phyloP scores from a whole-genome alignment of 495 filamentous ascomycete species.

The Podospora pseudocomata region DNA sequence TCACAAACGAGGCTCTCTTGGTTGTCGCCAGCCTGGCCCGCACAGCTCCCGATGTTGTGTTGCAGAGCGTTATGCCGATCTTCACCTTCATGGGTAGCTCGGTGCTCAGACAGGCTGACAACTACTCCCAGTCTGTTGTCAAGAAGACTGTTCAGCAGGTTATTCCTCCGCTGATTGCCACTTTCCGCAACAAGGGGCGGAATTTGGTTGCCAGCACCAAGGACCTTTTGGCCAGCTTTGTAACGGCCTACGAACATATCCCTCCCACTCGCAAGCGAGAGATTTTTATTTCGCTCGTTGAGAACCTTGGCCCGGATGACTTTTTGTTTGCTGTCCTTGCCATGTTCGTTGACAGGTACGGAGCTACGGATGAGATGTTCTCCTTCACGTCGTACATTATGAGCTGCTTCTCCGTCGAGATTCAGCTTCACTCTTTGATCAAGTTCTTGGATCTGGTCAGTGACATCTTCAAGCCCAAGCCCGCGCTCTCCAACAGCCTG shows the following conservation, averaged over 20 bases:
- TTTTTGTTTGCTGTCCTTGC: slow-evolving; percentile 70
- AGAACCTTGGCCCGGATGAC: slow-evolving; percentile 77
- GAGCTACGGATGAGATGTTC: slow-evolving; percentile 45
- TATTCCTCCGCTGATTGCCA: slow-evolving; percentile 84
- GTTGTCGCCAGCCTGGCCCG: slow-evolving; percentile 78
- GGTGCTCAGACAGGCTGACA: slow-evolving; percentile 83
- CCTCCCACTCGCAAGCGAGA: slow-evolving; percentile 76
- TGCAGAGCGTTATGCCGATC: slow-evolving; percentile 97
- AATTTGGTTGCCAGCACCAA: slow-evolving; percentile 74
- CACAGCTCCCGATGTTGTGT: slow-evolving; percentile 78
- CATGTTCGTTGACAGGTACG: slow-evolving; percentile 70
- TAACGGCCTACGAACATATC: slow-evolving; percentile 90
- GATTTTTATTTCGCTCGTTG: slow-evolving; percentile 74
- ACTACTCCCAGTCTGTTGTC: slow-evolving; percentile 92
- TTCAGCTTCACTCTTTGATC: slow-evolving; percentile 65
- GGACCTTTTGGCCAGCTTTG: slow-evolving; percentile 86
- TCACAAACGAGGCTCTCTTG: slow-evolving; percentile 88
- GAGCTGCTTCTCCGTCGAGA: slow-evolving; percentile 55
- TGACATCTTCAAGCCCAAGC: slow-evolving; percentile 70
- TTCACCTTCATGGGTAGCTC: slow-evolving; percentile 96
- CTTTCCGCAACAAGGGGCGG: slow-evolving; percentile 71
- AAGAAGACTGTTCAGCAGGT: slow-evolving; percentile 84
- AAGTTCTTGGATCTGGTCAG: slow-evolving; percentile 67
- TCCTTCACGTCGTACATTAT: slow-evolving; percentile 54
- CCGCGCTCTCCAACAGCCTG: slow-evolving; percentile 61